phyloP scores from a whole-genome alignment of 2,329 filamentous ascomycete genomes.

The Ophiostoma montium region DNA sequence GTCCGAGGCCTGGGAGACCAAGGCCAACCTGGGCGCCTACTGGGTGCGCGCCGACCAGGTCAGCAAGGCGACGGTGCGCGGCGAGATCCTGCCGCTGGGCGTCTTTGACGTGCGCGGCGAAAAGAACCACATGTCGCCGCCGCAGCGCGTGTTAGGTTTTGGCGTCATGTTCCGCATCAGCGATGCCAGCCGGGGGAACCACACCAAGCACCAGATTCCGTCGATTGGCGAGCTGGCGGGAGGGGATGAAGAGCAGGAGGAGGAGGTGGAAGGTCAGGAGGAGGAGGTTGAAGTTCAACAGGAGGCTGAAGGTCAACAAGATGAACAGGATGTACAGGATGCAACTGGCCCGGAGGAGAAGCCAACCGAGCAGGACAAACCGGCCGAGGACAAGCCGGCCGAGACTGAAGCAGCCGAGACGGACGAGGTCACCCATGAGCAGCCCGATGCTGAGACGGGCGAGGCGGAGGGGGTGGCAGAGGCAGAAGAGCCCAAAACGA shows the following conservation, averaged over 20 bases:
- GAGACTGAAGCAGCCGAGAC: neutral
- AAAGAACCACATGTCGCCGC: constrained; percentile 83
- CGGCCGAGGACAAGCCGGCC: neutral
- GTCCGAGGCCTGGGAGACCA: constrained; percentile 88
- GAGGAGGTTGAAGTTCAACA: neutral
- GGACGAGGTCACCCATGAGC: neutral
- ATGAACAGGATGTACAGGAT: no score
- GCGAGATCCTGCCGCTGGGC: constrained; percentile 67
- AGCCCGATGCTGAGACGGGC: neutral
- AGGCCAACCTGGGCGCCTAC: constrained; percentile 89
- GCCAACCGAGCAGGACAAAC: neutral
- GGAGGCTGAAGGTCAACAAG: neutral
- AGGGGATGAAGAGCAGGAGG: constrained; percentile 1
- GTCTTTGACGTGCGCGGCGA: constrained; percentile 70
- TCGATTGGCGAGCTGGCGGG: constrained; percentile 19
- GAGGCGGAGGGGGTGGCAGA: neutral
- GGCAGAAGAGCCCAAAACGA: constrained; percentile 3
- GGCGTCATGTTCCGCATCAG: constrained; percentile 80
- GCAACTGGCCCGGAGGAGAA: neutral
- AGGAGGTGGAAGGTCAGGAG: constrained; percentile 8
- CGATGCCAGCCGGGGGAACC: constrained; percentile 69
- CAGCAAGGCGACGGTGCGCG: constrained; percentile 65
- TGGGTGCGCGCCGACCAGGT: constrained; percentile 90
- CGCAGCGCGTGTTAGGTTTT: constrained; percentile 76
- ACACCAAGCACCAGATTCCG: constrained; percentile 48